Evolutionary conservation across 148 eudicot species (phyloP).

Genomic region (Mesembryanthemum crystallinum): DNA sequence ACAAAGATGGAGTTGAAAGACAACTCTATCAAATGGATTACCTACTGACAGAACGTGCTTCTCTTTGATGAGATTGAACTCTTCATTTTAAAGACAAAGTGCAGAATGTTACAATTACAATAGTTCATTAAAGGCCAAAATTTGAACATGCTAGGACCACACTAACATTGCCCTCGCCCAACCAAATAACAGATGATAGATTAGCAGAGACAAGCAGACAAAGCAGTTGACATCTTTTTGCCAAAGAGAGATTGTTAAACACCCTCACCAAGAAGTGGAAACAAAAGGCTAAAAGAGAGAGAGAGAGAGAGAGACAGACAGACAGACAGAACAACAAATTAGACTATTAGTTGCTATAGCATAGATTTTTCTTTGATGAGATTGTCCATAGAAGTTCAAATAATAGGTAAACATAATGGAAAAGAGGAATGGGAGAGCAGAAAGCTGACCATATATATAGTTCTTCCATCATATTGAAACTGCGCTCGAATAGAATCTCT

Average conservation of each 20-base stretch:
- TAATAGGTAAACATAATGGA: background rate
- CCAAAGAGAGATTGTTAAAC: background rate
- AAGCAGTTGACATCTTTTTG: background rate
- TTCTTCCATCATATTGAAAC: slow-evolving; percentile 78
- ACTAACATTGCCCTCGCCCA: too few relatives aligned
- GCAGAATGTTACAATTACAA: too few relatives aligned
- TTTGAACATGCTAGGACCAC: background rate
- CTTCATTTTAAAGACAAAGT: background rate
- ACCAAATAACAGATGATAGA: background rate
- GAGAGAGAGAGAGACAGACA: too few relatives aligned
- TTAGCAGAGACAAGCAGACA: background rate
- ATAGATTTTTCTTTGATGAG: background rate
- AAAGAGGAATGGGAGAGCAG: slow-evolving; percentile 17
- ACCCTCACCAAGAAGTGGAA: background rate
- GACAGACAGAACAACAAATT: too few relatives aligned
- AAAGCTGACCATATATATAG: slow-evolving; percentile 63
- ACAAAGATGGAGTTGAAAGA: background rate
- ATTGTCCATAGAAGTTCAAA: background rate
- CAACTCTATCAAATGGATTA: background rate
- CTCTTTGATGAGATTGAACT: background rate
- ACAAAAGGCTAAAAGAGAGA: background rate
- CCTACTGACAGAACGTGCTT: background rate
- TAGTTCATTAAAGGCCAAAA: background rate
- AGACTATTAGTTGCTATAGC: background rate
- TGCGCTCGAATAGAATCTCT: slow-evolving; percentile 95